phyloP scores from a whole-genome alignment of 257 asterid species.

The Solanum rostratum region DNA sequence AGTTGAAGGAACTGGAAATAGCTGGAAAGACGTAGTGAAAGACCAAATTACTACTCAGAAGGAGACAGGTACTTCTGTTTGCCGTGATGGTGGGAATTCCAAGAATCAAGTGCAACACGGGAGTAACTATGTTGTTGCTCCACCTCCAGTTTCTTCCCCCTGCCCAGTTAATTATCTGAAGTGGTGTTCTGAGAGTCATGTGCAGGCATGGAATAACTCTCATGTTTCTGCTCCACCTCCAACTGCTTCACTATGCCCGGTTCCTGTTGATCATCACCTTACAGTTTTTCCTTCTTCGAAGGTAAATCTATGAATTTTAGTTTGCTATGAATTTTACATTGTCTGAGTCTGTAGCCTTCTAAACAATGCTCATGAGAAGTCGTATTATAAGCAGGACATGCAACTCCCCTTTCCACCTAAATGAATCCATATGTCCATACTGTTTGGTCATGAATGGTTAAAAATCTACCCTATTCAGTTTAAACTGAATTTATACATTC shows the following conservation, averaged over 20 bases:
- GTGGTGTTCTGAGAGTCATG: not conserved
- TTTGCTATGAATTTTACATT: not conserved
- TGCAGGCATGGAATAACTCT: not conserved
- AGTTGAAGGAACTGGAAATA: not conserved
- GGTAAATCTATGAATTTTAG: not conserved
- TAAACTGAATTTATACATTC: not conserved
- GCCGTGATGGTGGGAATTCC: not conserved
- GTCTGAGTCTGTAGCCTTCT: not conserved
- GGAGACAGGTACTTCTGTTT: not conserved
- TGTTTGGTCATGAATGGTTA: not conserved
- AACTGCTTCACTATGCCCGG: not conserved
- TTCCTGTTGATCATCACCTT: not conserved
- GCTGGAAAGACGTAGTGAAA: not conserved
- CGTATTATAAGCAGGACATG: not conserved
- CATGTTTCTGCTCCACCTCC: not conserved
- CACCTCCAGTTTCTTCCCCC: not conserved
- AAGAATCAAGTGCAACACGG: not conserved
- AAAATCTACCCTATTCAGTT: not conserved
- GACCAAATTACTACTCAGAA: not conserved
- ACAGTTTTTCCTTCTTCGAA: not conserved
- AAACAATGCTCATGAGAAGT: not conserved
- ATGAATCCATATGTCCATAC: not conserved
- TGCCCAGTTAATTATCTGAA: not conserved
- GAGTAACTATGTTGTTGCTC: not conserved
- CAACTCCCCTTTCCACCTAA: not conserved